Percentiles rank a stretch among this genome's conserved stretches.
Evolutionary conservation across 1,284 basidiomycete genomes (phyloP).

Genomic region (Agroathelia rolfsii): DNA sequence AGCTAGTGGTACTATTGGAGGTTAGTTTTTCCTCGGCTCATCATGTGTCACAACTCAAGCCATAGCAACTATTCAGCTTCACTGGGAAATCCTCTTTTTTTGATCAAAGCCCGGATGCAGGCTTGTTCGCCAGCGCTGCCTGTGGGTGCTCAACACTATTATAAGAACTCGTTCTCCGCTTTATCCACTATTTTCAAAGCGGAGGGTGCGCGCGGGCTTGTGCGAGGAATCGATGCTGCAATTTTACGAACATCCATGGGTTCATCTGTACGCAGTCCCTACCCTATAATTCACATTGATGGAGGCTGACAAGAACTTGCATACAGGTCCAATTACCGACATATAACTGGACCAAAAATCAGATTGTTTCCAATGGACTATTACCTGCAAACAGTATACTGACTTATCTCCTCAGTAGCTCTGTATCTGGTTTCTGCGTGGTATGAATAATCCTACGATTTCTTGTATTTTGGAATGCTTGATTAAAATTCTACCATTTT

Average conservation of each 20-base stretch:
- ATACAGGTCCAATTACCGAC: conserved; percentile 85
- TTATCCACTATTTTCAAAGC: conserved; percentile 69
- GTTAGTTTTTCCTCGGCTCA: conserved; percentile 31
- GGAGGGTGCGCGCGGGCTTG: conserved; percentile 73
- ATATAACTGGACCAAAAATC: conserved; percentile 87
- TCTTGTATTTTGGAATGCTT: conserved; percentile 5
- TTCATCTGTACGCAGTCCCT: conserved; percentile 56
- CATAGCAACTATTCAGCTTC: conserved; percentile 41
- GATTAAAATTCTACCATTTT: conserved; percentile 3
- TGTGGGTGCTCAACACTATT: conserved; percentile 88
- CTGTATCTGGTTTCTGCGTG: conserved; percentile 87
- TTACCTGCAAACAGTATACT: conserved; percentile 66
- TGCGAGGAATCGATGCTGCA: conserved; percentile 89
- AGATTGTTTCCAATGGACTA: conserved; percentile 57
- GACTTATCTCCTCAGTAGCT: conserved; percentile 84
- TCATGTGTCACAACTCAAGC: too few relatives aligned
- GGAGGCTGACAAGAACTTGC: conserved; percentile 1
- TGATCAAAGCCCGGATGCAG: conserved; percentile 97
- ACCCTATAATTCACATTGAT: too few relatives aligned
- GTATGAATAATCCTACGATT: conserved; percentile 34
- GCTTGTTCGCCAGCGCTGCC: conserved; percentile 92
- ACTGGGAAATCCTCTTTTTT: conserved; percentile 89
- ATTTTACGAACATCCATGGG: conserved; percentile 93
- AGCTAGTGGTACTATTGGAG: conserved; percentile 82
- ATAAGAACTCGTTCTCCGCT: conserved; percentile 78